Percentiles rank a stretch among this genome's conserved stretches.
phyloP scores from a whole-genome alignment of 2,329 filamentous ascomycete species.

The Paecilomyces niveus region DNA sequence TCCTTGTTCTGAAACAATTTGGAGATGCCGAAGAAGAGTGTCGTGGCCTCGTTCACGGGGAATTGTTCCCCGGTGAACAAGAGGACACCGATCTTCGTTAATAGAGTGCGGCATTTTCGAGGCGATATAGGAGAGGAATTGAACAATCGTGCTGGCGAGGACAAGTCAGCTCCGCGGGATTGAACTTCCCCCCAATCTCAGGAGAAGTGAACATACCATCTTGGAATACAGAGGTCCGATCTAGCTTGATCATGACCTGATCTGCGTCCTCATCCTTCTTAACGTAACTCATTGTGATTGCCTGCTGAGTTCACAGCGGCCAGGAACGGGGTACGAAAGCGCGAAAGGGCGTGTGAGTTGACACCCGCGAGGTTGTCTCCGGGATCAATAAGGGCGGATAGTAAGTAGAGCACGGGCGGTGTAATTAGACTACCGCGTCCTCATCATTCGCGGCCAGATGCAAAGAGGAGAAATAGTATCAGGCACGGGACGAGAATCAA shows the following conservation, averaged over 20 bases:
- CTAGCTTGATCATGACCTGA: conserved; percentile 87
- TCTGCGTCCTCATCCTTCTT: conserved; percentile 99
- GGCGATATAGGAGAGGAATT: conserved; percentile 96
- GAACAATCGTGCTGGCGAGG: conserved; percentile 79
- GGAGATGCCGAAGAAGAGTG: conserved; percentile 96
- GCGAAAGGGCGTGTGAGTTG: background rate
- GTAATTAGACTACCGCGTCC: conserved; percentile 19
- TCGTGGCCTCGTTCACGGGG: conserved; percentile 93
- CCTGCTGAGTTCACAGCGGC: conserved; percentile 25
- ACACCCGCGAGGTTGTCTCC: conserved; percentile 8
- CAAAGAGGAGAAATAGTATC: conserved; percentile 1
- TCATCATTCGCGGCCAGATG: conserved; percentile 19
- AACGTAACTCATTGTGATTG: conserved; percentile 74
- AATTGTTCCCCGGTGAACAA: conserved; percentile 97
- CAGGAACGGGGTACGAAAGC: conserved; percentile 9
- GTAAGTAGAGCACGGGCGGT: conserved; percentile 14
- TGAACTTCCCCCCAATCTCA: conserved; percentile 12
- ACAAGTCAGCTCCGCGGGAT: conserved; percentile 12
- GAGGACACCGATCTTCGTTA: conserved; percentile 94
- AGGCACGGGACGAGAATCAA: background rate
- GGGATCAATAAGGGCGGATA: conserved; percentile 17
- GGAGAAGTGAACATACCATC: conserved; percentile 62
- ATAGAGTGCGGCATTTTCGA: conserved; percentile 90
- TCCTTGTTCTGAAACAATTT: conserved; percentile 99
- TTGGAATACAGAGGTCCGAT: conserved; percentile 96